Base-by-base conservation (phyloP, 805 yeast species). In the Zygoascus biomembranicola region DNA sequence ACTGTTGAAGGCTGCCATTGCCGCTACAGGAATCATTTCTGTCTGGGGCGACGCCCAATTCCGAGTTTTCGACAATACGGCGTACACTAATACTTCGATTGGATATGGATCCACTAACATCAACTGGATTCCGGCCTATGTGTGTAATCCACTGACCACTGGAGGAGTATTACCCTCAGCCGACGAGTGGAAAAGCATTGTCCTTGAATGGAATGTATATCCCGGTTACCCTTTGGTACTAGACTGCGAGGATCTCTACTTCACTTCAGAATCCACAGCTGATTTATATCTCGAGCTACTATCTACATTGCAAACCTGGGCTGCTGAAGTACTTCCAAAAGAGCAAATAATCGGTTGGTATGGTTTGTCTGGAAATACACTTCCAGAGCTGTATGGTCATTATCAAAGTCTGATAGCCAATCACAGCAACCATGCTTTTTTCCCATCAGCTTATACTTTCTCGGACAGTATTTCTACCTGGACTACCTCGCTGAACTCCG, bases 41-140 rank as follows among this genome's bases (percentile, higher is more conserved):
- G 28, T 23, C 28, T 23, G 28, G 28, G 6, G 28, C 28, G 28
- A 23, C 28, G 6, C 44, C 5, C 39, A 44, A 11, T 51, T 51
- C 37, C 31, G 31, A 18, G 54, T 51, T 2, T 51, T 51, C 31
- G 54, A 51, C 42, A 51, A 51, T 20, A 51, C 54, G 16, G 54
- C 54, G 10, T 51, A 51, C 20, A 39, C 51, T 2, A 51, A 51
- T 28, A 23, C 35, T 6, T 18, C 51, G 2, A 51, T 51, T 35
- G 54, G 54, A 2, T 51, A 51, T 26, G 51, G 51, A 5, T 47
- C 43, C 41, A 47, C 54, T 13, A 19, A 18, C 14, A 51, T 51
- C 23, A 51, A 51, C 32, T 51, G 54, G 54, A 51, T 51, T 28
- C 54, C 54, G 5, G 51, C 41, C 19, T 51, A 51, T 42, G 54